Evolutionary conservation across 495 filamentous ascomycete species (phyloP), one percentile per base, ranked within the genome.

Genomic region (Niebla homalea): DNA sequence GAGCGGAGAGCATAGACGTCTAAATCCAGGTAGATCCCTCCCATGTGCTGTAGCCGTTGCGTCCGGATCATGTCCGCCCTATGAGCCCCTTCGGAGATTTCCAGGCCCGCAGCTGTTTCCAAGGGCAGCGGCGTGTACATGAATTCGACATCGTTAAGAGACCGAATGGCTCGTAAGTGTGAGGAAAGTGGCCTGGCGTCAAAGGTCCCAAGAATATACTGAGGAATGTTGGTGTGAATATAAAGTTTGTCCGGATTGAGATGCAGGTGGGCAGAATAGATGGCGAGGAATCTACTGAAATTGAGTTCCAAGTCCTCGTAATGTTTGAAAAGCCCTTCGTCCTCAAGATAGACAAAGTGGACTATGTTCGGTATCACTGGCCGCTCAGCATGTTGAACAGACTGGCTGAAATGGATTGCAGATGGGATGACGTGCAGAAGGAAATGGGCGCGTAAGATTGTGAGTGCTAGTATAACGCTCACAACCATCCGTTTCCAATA

Each of bases 21-120:
- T 11, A 22, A 25, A n/a, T 51, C 49, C 14, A 51, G 49, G 20
- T 51, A 51, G 1, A 47, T 51, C 14, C 49, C 49, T 12, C 49
- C 49, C 5, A 22, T 19, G 15, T 35, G 36, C 14, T 36, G 8
- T 14, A 47, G 26, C 10, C 32, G 5, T 7, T 46, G 21, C 2
- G 41, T 18, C 14, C 49, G 49, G 23, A 51, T 29, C 21, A 51
- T 39, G 29, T 51, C 49, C 22, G 39, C 18, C 20, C 29, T 38
- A 29, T 43, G 21, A 12, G 42, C 43, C 11, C 44, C 39, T 1
- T 23, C 19, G 1, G 44, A n/a, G 8, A 51, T 46, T 0, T 32
- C 8, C 14, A 46, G 0, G 10, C 49, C 49, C 5, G 11, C 21
- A 5, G 40, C 32, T 19, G 41, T 32, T 14, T 45, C 16, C 18